Evolutionary conservation across 805 yeast genomes (phyloP), one percentile per base, ranked within the genome.

Genomic region (Kodamaea restingae): DNA sequence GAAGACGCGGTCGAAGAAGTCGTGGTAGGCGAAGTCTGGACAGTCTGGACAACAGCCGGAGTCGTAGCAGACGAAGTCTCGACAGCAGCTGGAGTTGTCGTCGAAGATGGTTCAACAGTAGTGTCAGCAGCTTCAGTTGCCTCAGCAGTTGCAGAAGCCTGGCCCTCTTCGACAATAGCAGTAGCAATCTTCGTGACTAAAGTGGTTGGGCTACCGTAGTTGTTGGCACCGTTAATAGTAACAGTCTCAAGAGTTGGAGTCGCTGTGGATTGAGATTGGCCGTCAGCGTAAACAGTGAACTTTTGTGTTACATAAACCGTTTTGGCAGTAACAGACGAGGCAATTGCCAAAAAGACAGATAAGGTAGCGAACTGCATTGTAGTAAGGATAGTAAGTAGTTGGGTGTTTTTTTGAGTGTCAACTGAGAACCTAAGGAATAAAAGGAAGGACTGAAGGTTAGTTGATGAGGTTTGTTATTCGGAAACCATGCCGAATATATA

Each of bases 281-380:
- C 45, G 26, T 43, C 50, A 14, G 31, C 31, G 33, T 49, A 55
- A 6, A 56, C 57, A 32, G 67, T 60, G 22, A 50, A 46, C 36
- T 21, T 15, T 44, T 55, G 45, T 21, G 69, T 63, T 40, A 60
- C 63, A 37, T 41, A 52, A 20, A 52, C 54, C 14, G 56, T 50
- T 25, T 51, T 36, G 15, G 64, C 61, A n/a, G 49, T 35, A 10
- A 49, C 57, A 20, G 46, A 25, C 28, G 54, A 34, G 37, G 49
- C 48, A 36, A 56, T 39, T 14, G 61, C 40, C 14, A 52, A 38
- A 34, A 53, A 54, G 36, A 54, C 38, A 24, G 60, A 46, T 27
- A 56, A 48, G 32, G 46, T 44, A 5, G 48, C 41, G 39, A 55
- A 51, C 46, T 51, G 53, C 61, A 56, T 56, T 18, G 35, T 27